Evolutionary conservation across 2,329 filamentous ascomycete species (phyloP), one percentile per base, ranked within the genome.

Genomic region (Cladophialophora carrionii): DNA sequence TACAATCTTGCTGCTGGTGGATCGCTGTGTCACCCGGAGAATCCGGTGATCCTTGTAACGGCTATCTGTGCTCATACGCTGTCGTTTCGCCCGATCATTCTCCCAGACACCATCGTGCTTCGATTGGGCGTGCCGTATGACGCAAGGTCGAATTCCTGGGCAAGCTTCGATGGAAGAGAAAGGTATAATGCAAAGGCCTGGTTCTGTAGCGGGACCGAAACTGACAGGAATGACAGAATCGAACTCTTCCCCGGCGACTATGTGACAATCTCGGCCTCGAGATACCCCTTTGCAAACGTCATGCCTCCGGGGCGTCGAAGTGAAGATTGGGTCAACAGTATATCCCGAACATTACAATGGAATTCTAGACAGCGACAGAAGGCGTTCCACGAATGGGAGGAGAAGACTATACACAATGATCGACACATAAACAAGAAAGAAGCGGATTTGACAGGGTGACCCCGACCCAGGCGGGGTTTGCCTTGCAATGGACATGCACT

Each of bases 1-100:
- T 98, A 98, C 79, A 97, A 96, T 74, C 88, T 98, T 22, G 94
- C 93, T 0, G 93, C 94, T 0, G 95, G 95, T n/a, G 94, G 94
- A 22, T 96, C 92, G 2, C 84, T 98, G 26, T 97, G 92, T 74
- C 94, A 98, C 75, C 94, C 94, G 0, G 95, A 98, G 72, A 98
- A 97, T 75, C 95, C 94, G 0, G 93, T 97, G 55, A 96, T 98
- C 78, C 87, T 98, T 1, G 87, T 98, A 5, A 96, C 93, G 0
- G 90, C 94, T 57, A 96, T 98, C 62, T 97, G 93, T 75, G 91
- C 95, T 1, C 94, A 98, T 77, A 97, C 94, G 0, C 83, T 98
- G 2, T 96, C 91, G 2, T 98, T 98, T 83, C 85, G 95, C 10
- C 94, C 94, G n/a, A 95, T 98, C 73, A 95, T 98, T 73, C 83